These are phyloP conservation scores for Sporothrix euskadiensis DNA, from an alignment of 2,329 filamentous ascomycete species.

Conservation along the genomic window DNA sequence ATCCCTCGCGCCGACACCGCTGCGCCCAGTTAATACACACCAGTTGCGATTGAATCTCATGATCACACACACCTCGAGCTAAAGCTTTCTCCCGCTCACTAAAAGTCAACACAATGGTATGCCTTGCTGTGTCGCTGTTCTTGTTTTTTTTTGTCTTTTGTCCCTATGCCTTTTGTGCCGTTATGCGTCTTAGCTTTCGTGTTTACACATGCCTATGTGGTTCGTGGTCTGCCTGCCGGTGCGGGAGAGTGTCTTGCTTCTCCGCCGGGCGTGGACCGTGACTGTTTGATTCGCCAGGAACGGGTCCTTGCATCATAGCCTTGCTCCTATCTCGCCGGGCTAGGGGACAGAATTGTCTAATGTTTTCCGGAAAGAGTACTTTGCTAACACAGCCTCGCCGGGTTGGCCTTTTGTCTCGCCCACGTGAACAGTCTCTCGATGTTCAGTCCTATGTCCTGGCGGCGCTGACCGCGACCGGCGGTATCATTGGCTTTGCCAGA, in stretches of 20 bases:
- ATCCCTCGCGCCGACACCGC: constrained; percentile 17
- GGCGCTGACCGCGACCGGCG: constrained; percentile 79
- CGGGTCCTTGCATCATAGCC: not conserved
- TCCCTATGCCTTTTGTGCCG: not conserved
- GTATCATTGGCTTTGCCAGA: constrained; percentile 80
- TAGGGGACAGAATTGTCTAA: not conserved
- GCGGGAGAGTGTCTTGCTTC: constrained; percentile 11
- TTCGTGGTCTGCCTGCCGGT: not conserved
- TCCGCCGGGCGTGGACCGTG: not conserved
- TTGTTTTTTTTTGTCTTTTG: not conserved
- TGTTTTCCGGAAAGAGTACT: not conserved
- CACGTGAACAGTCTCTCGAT: constrained; percentile 36
- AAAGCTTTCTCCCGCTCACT: constrained; percentile 6
- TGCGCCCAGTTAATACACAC: not conserved
- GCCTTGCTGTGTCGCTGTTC: not conserved
- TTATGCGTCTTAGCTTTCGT: not conserved
- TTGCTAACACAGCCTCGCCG: constrained; percentile 22
- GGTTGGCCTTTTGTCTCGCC: not conserved
- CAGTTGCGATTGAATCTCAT: not conserved
- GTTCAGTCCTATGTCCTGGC: constrained; percentile 74
- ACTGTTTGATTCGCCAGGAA: not conserved
- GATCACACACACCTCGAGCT: constrained; percentile 8
- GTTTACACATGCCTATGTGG: not conserved
- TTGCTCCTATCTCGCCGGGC: not conserved
- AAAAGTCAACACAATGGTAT: constrained; percentile 16